These are phyloP conservation scores for Linderniella brevidens DNA, from an alignment of 257 asterid genomes.

Conservation along the genomic window DNA sequence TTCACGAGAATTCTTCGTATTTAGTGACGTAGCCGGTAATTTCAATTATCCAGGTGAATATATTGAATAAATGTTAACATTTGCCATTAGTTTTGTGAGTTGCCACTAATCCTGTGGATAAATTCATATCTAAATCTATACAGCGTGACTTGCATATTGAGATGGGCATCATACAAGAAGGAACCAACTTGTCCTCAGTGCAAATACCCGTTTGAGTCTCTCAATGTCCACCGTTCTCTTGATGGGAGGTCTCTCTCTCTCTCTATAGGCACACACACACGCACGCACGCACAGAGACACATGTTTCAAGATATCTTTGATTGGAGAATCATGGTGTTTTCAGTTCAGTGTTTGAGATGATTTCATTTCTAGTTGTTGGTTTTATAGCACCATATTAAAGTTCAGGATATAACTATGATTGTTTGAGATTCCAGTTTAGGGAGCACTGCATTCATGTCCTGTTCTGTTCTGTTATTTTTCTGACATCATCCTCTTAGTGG, in stretches of 20 bases:
- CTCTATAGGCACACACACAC: too few relatives aligned
- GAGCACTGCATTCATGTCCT: too few relatives aligned
- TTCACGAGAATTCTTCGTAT: too few relatives aligned
- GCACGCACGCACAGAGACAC: too few relatives aligned
- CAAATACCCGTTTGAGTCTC: constrained; percentile 61
- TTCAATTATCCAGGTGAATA: too few relatives aligned
- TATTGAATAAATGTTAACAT: too few relatives aligned
- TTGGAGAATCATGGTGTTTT: constrained; percentile 5
- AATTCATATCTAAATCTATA: constrained; percentile 10
- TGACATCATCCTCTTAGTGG: too few relatives aligned
- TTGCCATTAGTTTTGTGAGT: not conserved
- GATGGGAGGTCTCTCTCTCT: constrained; percentile 55
- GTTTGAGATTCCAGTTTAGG: too few relatives aligned
- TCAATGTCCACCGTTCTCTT: constrained; percentile 63
- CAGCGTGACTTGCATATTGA: constrained; percentile 78
- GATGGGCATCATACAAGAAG: constrained; percentile 80
- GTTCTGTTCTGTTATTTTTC: too few relatives aligned
- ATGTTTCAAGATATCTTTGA: too few relatives aligned
- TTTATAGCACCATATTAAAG: not conserved
- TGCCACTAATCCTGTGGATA: constrained; percentile 7
- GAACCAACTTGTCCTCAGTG: constrained; percentile 91
- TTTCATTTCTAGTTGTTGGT: not conserved
- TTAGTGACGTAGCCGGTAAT: too few relatives aligned
- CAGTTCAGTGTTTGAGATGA: not conserved
- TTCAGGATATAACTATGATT: too few relatives aligned